Conservation (phyloP, 345 rosid species). For the Rhodomyrtus tomentosa region DNA sequence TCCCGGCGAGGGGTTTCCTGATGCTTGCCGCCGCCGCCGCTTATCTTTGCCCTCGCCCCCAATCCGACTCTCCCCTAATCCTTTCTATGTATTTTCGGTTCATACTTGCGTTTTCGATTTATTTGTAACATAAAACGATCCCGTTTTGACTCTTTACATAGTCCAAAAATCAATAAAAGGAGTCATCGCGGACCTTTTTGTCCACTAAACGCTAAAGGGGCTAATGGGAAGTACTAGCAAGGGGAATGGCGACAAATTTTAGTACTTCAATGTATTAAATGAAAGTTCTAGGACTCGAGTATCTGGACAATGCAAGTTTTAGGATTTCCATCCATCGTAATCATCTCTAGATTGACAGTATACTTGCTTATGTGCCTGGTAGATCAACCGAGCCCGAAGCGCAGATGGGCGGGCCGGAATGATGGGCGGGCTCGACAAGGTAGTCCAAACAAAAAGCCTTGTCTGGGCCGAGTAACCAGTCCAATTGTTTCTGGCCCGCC, state of each 20-base stretch:
- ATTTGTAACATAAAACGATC: no score
- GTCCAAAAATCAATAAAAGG: not conserved
- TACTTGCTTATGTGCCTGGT: not conserved
- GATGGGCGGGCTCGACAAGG: not conserved
- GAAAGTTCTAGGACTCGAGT: not conserved
- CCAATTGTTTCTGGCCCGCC: not conserved
- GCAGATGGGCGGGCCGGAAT: not conserved
- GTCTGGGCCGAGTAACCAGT: not conserved
- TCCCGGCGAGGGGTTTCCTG: fast-evolving
- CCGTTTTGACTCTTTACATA: not conserved
- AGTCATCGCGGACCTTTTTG: not conserved
- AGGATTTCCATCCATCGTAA: not conserved
- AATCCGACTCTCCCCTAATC: no score
- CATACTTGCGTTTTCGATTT: no score
- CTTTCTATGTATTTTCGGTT: no score
- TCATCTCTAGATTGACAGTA: not conserved
- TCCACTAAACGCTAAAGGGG: not conserved
- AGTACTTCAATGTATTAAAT: not conserved
- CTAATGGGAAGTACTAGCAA: not conserved
- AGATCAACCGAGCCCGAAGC: not conserved
- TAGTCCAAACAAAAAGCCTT: not conserved
- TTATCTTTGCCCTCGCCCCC: no score
- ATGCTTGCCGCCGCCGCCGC: no score
- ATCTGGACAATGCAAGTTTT: not conserved
- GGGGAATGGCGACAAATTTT: not conserved